Evolutionary conservation across 1,284 basidiomycete genomes (phyloP).

Genomic region (Sanghuangporus weigelae): DNA sequence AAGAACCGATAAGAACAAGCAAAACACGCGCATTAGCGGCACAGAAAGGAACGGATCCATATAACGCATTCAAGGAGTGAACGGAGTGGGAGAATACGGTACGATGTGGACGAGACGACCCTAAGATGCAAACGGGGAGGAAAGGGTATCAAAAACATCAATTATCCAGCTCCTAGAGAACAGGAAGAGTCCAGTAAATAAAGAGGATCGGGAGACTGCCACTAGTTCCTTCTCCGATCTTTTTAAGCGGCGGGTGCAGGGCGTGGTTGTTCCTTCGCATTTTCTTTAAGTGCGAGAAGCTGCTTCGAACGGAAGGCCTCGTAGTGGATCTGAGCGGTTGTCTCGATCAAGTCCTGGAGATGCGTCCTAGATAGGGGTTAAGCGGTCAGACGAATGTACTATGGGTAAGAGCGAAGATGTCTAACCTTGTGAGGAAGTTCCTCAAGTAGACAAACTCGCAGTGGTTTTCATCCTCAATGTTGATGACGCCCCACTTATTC

Average conservation of each 20-base stretch:
- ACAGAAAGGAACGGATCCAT: neutral
- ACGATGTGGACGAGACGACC: neutral
- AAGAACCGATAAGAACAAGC: neutral
- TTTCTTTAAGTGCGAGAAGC: constrained; percentile 88
- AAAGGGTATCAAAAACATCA: neutral
- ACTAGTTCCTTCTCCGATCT: neutral
- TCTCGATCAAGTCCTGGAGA: constrained; percentile 97
- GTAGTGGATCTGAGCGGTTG: constrained; percentile 98
- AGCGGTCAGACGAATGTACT: neutral
- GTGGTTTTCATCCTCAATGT: constrained; percentile 94
- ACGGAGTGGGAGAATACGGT: constrained; percentile 1
- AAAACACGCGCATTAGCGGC: neutral
- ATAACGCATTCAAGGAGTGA: constrained; percentile 5
- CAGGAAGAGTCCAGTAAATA: neutral
- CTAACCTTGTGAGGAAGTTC: constrained; percentile 90
- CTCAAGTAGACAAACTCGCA: constrained; percentile 98
- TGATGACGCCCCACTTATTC: constrained; percentile 98
- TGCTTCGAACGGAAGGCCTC: constrained; percentile 99
- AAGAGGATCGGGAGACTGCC: neutral
- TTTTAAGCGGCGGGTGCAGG: constrained; percentile 9
- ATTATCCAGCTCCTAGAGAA: constrained; percentile 5
- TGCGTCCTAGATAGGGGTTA: constrained; percentile 62
- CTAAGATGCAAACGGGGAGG: neutral
- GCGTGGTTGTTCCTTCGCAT: constrained; percentile 37
- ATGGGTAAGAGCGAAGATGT: constrained; percentile 8